A percentile compares a stretch with the other conserved stretches of the same genome.
phyloP scores from a whole-genome alignment of 108 stramenopile genomes.

The Nitzschia inconspicua region DNA sequence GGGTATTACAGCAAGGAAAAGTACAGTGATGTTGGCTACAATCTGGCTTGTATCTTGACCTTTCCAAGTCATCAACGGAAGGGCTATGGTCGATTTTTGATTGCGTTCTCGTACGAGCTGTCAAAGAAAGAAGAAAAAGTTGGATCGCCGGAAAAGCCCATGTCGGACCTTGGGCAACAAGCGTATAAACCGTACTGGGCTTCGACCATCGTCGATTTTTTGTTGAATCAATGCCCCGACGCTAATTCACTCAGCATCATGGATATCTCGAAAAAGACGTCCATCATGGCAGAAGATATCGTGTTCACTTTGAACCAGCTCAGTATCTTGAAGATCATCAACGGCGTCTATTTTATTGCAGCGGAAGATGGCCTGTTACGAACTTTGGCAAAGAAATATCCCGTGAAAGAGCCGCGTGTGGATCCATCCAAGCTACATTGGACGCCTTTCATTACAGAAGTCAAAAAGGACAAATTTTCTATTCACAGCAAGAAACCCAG shows the following conservation, averaged over 20 bases:
- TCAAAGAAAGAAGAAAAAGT: conserved; percentile 95
- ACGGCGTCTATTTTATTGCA: conserved; percentile 89
- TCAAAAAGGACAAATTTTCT: conserved; percentile 97
- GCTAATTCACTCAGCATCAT: conserved; percentile 75
- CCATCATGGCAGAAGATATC: conserved; percentile 97
- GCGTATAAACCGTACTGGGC: conserved; percentile 95
- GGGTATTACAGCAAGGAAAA: conserved; percentile 99
- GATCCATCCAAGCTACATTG: conserved; percentile 92
- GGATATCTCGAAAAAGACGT: conserved; percentile 91
- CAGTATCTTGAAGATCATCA: conserved; percentile 88
- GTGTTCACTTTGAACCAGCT: conserved; percentile 90
- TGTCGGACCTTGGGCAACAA: conserved; percentile 96
- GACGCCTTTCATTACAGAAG: conserved; percentile 93
- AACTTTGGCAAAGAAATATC: conserved; percentile 87
- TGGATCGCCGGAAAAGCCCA: conserved; percentile 98
- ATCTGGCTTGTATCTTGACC: conserved; percentile 98
- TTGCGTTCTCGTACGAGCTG: conserved; percentile 97
- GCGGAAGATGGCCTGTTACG: conserved; percentile 72
- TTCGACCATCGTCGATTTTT: conserved; percentile 82
- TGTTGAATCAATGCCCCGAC: conserved; percentile 62
- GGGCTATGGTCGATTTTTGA: conserved; percentile 98
- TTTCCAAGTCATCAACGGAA: conserved; percentile 98
- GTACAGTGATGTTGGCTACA: conserved; percentile 98
- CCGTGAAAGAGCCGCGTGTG: conserved; percentile 90
- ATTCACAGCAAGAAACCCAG: conserved; percentile 93